Percentiles rank a stretch among this genome's conserved stretches.
phyloP scores from a whole-genome alignment of 768 basidiomycete species.

The Xanthoconium stramineum region DNA sequence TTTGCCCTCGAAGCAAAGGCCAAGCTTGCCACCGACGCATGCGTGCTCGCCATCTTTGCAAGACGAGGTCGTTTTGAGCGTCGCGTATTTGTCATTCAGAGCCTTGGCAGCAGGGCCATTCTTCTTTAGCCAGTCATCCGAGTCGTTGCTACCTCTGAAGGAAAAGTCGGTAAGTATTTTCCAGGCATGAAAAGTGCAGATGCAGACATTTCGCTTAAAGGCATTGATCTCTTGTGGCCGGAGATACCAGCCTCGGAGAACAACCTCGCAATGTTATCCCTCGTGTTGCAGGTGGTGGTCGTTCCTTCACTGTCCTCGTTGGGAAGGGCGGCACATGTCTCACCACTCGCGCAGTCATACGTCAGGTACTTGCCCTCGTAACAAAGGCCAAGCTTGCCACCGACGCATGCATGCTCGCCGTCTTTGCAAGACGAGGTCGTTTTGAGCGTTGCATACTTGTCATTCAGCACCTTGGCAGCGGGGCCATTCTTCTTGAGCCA shows the following conservation, averaged over 20 bases:
- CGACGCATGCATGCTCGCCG: constrained; percentile 20
- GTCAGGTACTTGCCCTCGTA: constrained; percentile 11
- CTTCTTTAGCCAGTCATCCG: constrained; percentile 16
- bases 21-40: constrained; percentile 20
- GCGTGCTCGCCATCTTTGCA: constrained; percentile 18
- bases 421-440: constrained; percentile 16
- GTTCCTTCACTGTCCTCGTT: constrained; percentile 18
- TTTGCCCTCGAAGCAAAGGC: constrained; percentile 9
- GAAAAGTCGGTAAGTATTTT: background rate
- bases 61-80: constrained; percentile 15
- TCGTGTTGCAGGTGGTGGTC: constrained; percentile 17
- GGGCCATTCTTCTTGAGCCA: constrained; percentile 23
- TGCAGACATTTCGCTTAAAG: background rate
- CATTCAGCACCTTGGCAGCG: constrained; percentile 24
- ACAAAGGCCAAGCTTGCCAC: constrained; percentile 17
- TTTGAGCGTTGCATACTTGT: constrained; percentile 17
- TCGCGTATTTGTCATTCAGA: constrained; percentile 23
- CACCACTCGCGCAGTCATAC: constrained; percentile 9
- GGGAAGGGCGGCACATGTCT: constrained; percentile 24
- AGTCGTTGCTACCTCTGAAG: constrained; percentile 9
- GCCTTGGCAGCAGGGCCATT: constrained; percentile 24
- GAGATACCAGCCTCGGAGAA: constrained; percentile 21
- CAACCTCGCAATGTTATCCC: constrained; percentile 15
- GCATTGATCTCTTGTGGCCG: constrained; percentile 8
- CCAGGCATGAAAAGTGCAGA: background rate